Evolutionary conservation across 2,329 filamentous ascomycete genomes (phyloP).

Genomic region (Lasiodiplodia citricola): DNA sequence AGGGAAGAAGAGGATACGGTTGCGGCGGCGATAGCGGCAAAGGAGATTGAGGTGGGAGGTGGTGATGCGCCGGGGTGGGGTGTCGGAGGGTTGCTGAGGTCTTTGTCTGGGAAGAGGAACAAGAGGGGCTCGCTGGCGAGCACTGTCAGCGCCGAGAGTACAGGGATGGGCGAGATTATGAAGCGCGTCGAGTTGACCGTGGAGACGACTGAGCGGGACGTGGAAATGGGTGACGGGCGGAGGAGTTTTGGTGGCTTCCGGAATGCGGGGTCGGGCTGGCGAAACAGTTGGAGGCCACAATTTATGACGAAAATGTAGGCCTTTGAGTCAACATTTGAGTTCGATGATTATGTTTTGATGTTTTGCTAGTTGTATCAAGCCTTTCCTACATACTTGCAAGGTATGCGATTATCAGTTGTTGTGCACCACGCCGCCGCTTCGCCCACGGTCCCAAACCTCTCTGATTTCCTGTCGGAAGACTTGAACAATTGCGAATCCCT

Average conservation of each 20-base stretch:
- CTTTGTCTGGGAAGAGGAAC: not conserved
- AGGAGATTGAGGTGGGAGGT: not conserved
- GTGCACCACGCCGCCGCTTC: no score
- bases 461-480: not conserved
- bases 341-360: no score
- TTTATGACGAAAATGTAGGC: not conserved
- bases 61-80: no score
- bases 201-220: not conserved
- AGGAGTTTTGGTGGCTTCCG: not conserved
- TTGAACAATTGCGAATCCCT: not conserved
- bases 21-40: not conserved
- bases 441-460: not conserved
- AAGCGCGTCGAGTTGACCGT: slow-evolving; percentile 4
- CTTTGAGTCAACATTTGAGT: no score
- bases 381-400: no score
- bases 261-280: not conserved
- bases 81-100: not conserved
- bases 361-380: not conserved
- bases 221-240: not conserved
- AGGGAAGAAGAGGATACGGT: not conserved
- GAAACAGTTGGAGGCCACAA: not conserved
- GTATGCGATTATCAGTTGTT: no score
- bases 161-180: not conserved
- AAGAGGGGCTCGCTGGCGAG: not conserved
- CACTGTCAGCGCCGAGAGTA: not conserved